Percentiles rank a stretch among this genome's conserved stretches.
These are phyloP conservation scores for Fusarium sp. DNA, from an alignment of 2,329 filamentous ascomycete species.

Conservation along the genomic window DNA sequence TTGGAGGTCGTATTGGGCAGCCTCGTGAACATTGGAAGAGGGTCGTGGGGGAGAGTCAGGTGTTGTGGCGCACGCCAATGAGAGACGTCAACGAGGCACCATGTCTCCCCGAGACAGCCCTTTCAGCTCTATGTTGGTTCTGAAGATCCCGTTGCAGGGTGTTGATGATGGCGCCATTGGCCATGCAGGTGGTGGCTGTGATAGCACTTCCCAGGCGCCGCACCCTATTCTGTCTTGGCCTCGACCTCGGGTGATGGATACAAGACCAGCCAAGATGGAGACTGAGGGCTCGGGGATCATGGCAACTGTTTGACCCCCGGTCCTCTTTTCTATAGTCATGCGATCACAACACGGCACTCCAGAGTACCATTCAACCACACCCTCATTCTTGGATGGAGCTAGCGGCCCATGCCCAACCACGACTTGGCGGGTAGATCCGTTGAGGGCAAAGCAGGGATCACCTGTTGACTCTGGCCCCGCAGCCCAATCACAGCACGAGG, in stretches of 20 bases:
- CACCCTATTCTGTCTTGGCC: slow-evolving; percentile 11
- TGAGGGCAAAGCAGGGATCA: slow-evolving; percentile 37
- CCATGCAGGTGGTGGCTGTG: slow-evolving; percentile 36
- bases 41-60: slow-evolving; percentile 51
- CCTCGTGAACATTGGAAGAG: slow-evolving; percentile 49
- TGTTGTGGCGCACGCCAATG: slow-evolving; percentile 55
- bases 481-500: slow-evolving; percentile 15
- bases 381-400: slow-evolving; percentile 28
- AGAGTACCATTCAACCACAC: slow-evolving; percentile 23
- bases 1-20: slow-evolving; percentile 45
- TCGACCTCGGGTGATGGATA: slow-evolving; percentile 2
- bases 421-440: slow-evolving; percentile 46
- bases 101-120: slow-evolving; percentile 27
- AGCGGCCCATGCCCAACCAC: slow-evolving; percentile 36
- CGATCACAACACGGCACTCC: slow-evolving; percentile 39
- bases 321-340: slow-evolving; percentile 40
- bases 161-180: slow-evolving; percentile 40
- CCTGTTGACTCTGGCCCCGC: slow-evolving; percentile 8
- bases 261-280: slow-evolving; percentile 4
- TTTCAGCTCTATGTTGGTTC: slow-evolving; percentile 20
- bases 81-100: slow-evolving; percentile 38
- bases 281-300: slow-evolving; percentile 22
- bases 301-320: slow-evolving; percentile 19
- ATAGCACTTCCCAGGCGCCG: slow-evolving; percentile 13
- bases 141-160: slow-evolving; percentile 24